Evolutionary conservation across 306 rosid species (phyloP).

Genomic region (Carpinus viminea): DNA sequence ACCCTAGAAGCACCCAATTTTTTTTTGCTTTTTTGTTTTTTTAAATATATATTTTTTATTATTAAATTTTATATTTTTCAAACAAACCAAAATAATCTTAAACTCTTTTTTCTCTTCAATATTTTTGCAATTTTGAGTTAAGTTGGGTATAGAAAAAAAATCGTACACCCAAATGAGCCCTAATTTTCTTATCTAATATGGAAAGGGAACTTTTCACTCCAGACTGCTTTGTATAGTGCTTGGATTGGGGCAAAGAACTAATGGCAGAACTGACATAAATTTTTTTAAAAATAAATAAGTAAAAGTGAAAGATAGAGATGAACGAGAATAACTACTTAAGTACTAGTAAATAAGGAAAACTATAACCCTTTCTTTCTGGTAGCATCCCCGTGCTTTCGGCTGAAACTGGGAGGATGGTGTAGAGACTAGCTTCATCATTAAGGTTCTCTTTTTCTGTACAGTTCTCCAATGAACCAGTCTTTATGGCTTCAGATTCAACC

Average conservation of each 20-base stretch:
- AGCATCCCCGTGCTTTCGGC: constrained; percentile 74
- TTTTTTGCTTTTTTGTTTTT: no score
- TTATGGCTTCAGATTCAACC: constrained; percentile 62
- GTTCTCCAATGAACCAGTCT: constrained; percentile 35
- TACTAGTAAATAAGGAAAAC: not conserved
- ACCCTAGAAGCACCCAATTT: no score
- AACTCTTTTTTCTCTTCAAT: no score
- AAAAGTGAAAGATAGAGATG: not conserved
- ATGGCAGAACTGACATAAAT: not conserved
- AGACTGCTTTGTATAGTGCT: not conserved
- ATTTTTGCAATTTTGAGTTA: no score
- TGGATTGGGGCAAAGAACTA: not conserved
- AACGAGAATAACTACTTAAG: not conserved
- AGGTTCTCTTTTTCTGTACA: constrained; percentile 33
- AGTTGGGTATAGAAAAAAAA: no score
- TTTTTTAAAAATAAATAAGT: not conserved
- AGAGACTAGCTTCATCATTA: constrained; percentile 40
- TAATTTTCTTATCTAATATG: not conserved
- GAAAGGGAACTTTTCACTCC: not conserved
- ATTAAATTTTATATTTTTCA: no score
- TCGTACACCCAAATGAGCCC: no score
- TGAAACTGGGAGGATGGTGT: constrained; percentile 62
- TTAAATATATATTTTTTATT: no score
- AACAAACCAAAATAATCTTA: no score
- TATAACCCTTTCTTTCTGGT: constrained; percentile 68